Evolutionary conservation across 495 filamentous ascomycete genomes (phyloP).

Genomic region (Usnea hakonensis): DNA sequence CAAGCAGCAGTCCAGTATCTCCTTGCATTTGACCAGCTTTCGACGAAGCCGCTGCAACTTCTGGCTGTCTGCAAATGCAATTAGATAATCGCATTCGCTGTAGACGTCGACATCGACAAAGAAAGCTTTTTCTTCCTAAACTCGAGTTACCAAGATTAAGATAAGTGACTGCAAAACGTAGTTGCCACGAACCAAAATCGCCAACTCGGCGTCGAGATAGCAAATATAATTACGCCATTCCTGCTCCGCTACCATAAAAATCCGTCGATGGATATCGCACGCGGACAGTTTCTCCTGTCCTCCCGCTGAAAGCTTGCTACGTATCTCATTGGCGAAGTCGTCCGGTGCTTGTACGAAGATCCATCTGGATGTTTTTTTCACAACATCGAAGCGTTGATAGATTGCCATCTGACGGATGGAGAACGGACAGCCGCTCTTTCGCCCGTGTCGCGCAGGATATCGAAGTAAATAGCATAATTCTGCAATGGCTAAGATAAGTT

Average conservation of each 20-base stretch:
- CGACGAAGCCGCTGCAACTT: background rate
- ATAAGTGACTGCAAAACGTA: rapidly evolving
- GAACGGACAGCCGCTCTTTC: background rate
- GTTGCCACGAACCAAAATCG: background rate
- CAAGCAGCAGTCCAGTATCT: background rate
- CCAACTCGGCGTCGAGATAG: background rate
- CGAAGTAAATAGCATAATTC: background rate
- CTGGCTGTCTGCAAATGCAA: background rate
- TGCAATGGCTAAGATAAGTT: background rate
- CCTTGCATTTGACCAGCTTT: background rate
- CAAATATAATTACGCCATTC: background rate
- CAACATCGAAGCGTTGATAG: background rate
- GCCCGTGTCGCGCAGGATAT: background rate
- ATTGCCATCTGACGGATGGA: background rate
- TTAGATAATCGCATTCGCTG: background rate
- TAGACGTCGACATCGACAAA: background rate
- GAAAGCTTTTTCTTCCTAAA: background rate
- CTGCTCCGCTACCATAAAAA: background rate
- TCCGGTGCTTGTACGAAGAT: background rate
- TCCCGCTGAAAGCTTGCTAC: background rate
- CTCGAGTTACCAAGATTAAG: background rate
- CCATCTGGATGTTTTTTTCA: background rate
- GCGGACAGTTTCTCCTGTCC: background rate
- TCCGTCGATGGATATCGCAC: background rate
- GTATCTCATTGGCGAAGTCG: background rate